phyloP scores from a whole-genome alignment of 129 eudicot genomes.

The Centella asiatica region DNA sequence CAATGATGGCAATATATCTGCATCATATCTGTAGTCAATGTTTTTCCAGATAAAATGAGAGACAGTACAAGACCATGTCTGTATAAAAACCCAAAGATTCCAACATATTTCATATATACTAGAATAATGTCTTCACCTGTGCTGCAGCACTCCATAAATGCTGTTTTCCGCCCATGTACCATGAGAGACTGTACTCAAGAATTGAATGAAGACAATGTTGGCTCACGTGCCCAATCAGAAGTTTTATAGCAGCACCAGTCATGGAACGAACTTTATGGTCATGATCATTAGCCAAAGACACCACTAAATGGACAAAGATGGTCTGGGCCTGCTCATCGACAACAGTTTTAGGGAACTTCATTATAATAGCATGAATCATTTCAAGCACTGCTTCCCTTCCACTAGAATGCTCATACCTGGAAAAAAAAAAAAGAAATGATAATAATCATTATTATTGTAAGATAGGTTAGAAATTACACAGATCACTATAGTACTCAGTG shows the following conservation, averaged over 20 bases:
- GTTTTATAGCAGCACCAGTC: conserved; percentile 60
- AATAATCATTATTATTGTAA: neutral
- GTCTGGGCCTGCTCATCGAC: conserved; percentile 42
- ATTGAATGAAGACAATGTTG: conserved; percentile 37
- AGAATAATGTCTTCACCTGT: conserved; percentile 38
- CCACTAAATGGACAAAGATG: conserved; percentile 47
- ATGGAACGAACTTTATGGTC: conserved; percentile 56
- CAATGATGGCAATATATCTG: too few relatives aligned
- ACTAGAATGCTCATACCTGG: conserved; percentile 67
- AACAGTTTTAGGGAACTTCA: conserved; percentile 41
- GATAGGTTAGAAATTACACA: neutral
- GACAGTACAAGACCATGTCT: too few relatives aligned
- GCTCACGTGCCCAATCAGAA: conserved; percentile 45
- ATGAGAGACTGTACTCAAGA: conserved; percentile 38
- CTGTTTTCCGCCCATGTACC: conserved; percentile 67
- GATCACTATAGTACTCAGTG: neutral
- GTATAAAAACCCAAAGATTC: neutral
- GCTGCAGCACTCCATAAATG: conserved; percentile 86
- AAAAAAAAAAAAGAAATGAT: conserved; percentile 10
- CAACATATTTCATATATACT: neutral
- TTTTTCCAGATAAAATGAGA: too few relatives aligned
- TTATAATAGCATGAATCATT: conserved; percentile 65
- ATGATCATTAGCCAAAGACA: conserved; percentile 62
- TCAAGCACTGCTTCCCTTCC: conserved; percentile 90
- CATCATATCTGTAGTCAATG: too few relatives aligned